phyloP scores from a whole-genome alignment of 2,329 filamentous ascomycete species.

The Diaporthe caulivora region DNA sequence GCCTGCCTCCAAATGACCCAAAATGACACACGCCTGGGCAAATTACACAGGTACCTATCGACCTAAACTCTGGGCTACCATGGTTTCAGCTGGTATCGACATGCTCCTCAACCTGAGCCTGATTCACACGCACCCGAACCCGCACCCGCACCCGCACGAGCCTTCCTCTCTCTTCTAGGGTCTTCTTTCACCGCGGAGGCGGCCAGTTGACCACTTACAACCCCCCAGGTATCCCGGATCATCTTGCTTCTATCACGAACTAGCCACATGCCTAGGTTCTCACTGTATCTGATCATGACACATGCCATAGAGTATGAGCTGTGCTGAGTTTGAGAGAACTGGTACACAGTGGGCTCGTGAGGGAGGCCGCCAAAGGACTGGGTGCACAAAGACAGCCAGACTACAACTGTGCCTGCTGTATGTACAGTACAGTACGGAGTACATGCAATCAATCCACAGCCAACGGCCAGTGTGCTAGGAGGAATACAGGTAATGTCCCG shows the following conservation, averaged over 20 bases:
- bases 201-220: background rate
- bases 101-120: constrained; percentile 1
- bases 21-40: constrained; percentile 1
- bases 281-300: background rate
- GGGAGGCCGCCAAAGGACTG: constrained; percentile 10
- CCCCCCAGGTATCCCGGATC: background rate
- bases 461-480: background rate
- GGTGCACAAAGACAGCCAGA: background rate
- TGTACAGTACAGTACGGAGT: background rate
- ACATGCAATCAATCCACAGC: background rate
- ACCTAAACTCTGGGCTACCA: constrained; percentile 28
- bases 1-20: constrained; percentile 6
- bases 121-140: constrained; percentile 20
- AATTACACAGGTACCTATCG: background rate
- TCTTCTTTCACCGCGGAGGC: background rate
- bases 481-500: constrained; percentile 9
- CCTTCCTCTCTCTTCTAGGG: background rate
- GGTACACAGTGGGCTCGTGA: background rate
- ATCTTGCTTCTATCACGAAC: constrained; percentile 2
- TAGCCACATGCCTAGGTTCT: background rate
- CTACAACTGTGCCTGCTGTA: background rate
- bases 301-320: background rate
- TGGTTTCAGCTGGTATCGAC: constrained; percentile 30
- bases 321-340: background rate
- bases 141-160: background rate